Conservation (phyloP, 352 stramenopile species). For the Pythium utonaiense region DNA sequence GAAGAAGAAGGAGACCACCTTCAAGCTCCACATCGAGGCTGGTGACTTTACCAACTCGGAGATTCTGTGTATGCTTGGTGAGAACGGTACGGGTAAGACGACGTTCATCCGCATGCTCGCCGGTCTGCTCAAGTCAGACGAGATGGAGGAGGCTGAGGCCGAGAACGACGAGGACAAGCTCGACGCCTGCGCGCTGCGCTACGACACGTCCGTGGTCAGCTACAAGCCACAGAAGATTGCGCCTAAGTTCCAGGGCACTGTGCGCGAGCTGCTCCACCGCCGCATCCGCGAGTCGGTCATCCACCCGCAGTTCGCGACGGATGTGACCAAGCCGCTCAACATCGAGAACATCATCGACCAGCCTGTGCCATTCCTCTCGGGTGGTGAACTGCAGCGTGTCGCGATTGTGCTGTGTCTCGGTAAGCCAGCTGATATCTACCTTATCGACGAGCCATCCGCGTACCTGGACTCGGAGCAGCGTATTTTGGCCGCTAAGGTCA, state of each 20-base stretch:
- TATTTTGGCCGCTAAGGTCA: constrained; percentile 98
- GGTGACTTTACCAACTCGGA: constrained; percentile 98
- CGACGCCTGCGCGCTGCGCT: constrained; percentile 72
- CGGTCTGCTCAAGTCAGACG: constrained; percentile 97
- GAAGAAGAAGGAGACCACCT: constrained; percentile 91
- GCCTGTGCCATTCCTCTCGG: constrained; percentile 96
- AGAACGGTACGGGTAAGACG: constrained; percentile 99
- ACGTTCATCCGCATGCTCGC: constrained; percentile 99
- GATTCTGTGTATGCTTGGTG: constrained; percentile 98
- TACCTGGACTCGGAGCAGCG: constrained; percentile 99
- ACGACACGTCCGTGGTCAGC: constrained; percentile 83
- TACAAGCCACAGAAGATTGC: constrained; percentile 99
- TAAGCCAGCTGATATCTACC: constrained; percentile 98
- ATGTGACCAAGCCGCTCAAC: constrained; percentile 98
- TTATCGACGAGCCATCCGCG: constrained; percentile 99
- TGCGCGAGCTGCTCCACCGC: constrained; percentile 97
- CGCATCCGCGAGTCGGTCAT: constrained; percentile 96
- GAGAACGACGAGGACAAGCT: constrained; percentile 66
- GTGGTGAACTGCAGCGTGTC: constrained; percentile 98
- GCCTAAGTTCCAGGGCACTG: constrained; percentile 92
- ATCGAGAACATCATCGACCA: constrained; percentile 99
- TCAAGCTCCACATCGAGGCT: constrained; percentile 97
- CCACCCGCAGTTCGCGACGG: constrained; percentile 98
- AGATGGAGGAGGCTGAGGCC: constrained; percentile 88
- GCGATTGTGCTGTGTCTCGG: constrained; percentile 98